A percentile compares a stretch with the other conserved stretches of the same genome.
These are phyloP conservation scores for Hyphodiscus sp. DNA, from an alignment of 2,329 filamentous ascomycete species.

Conservation along the genomic window DNA sequence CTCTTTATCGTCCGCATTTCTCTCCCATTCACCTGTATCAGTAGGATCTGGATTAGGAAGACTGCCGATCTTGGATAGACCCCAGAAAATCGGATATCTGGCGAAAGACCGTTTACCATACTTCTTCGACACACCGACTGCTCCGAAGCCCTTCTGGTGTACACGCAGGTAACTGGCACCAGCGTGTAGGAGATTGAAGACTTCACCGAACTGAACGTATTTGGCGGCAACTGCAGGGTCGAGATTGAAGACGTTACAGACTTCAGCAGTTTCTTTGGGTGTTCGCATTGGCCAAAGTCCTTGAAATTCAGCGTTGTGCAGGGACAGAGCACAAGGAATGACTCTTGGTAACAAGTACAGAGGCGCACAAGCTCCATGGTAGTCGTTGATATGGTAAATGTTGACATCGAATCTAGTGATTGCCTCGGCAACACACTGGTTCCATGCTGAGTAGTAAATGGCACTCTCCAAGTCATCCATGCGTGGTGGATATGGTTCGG, in stretches of 20 bases:
- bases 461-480: constrained; percentile 66
- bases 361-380: constrained; percentile 56
- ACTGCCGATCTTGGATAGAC: constrained; percentile 58
- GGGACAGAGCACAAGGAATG: constrained; percentile 55
- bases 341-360: constrained; percentile 56
- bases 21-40: constrained; percentile 49
- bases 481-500: constrained; percentile 58
- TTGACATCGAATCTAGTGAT: constrained; percentile 57
- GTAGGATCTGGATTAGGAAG: constrained; percentile 60
- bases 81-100: constrained; percentile 63
- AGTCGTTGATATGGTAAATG: constrained; percentile 62
- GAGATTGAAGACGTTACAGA: constrained; percentile 59
- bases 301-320: constrained; percentile 66
- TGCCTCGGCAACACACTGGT: constrained; percentile 59
- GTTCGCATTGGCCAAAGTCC: constrained; percentile 63
- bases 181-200: constrained; percentile 58
- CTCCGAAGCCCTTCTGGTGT: constrained; percentile 62
- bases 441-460: constrained; percentile 65
- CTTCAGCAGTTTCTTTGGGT: constrained; percentile 53
- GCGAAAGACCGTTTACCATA: constrained; percentile 61
- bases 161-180: constrained; percentile 59
- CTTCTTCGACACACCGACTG: constrained; percentile 61
- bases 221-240: constrained; percentile 46
- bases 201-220: constrained; percentile 62
- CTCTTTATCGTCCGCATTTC: constrained; percentile 43